These are phyloP conservation scores for Wallemia hederae DNA, from an alignment of 1,284 basidiomycete species.

Conservation along the genomic window DNA sequence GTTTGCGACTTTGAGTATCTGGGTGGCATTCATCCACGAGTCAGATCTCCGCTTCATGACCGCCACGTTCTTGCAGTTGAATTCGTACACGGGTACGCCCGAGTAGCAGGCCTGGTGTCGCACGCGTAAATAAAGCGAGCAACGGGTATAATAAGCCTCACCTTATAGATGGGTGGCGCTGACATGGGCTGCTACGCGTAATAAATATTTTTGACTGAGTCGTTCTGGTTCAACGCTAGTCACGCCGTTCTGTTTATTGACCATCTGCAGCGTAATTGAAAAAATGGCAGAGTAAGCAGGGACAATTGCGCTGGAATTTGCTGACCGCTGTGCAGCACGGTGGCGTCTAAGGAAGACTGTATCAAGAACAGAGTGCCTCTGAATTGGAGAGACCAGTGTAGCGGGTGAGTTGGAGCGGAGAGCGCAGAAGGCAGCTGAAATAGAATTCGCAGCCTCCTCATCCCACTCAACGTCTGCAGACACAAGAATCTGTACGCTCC, in stretches of 20 bases:
- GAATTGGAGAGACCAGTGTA: neutral
- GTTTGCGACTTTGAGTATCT: conserved; percentile 95
- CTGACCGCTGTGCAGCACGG: neutral
- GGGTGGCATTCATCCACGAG: conserved; percentile 94
- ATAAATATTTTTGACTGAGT: neutral
- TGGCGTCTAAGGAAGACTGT: neutral
- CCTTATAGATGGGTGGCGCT: neutral
- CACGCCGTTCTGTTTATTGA: neutral
- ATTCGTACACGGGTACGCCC: conserved; percentile 19
- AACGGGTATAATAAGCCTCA: neutral
- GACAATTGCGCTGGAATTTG: neutral
- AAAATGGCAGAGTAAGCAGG: neutral
- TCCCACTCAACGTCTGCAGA: conserved; percentile 57
- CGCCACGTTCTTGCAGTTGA: conserved; percentile 54
- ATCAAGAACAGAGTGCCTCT: neutral
- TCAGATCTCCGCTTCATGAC: conserved; percentile 91
- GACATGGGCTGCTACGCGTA: neutral
- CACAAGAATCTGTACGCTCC: conserved; percentile 38
- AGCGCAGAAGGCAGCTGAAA: neutral
- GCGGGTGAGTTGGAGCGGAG: neutral
- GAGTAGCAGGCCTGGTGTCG: conserved; percentile 17
- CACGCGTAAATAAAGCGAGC: neutral
- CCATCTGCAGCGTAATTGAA: neutral
- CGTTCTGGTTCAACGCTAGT: neutral
- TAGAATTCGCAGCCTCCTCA: conserved; percentile 30